phyloP scores from a whole-genome alignment of 2,329 filamentous ascomycete species.

The Emericellopsis cladophorae region DNA sequence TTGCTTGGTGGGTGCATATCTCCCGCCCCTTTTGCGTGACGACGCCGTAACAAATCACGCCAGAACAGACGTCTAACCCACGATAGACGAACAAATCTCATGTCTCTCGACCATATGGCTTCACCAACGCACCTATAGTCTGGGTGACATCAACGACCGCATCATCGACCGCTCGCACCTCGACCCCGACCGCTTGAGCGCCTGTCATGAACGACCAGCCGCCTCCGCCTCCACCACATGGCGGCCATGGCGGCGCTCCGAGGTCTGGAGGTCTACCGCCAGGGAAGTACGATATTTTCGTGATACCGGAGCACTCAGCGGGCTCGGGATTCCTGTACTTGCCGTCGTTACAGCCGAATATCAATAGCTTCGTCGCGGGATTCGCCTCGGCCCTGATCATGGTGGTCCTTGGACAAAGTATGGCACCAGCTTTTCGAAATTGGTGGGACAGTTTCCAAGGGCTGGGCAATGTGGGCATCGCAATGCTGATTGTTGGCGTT shows the following conservation, averaged over 20 bases:
- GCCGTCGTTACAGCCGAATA: slow-evolving; percentile 74
- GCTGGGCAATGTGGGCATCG: slow-evolving; percentile 60
- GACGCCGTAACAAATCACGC: too few species aligned
- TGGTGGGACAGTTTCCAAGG: slow-evolving; percentile 64
- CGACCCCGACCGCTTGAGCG: not conserved
- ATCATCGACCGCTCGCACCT: not conserved
- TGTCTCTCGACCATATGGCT: not conserved
- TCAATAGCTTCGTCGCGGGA: slow-evolving; percentile 85
- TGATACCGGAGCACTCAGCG: slow-evolving; percentile 83
- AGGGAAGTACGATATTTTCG: slow-evolving; percentile 94
- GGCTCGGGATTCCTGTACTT: slow-evolving; percentile 87
- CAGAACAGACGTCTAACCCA: too few species aligned
- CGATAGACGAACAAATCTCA: too few species aligned
- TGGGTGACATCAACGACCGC: not conserved
- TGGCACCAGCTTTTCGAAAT: slow-evolving; percentile 59
- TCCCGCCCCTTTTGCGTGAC: too few species aligned
- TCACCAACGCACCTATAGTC: not conserved
- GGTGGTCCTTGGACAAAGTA: slow-evolving; percentile 58
- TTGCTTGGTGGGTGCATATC: too few species aligned
- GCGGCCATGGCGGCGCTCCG: slow-evolving; percentile 68
- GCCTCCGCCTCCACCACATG: slow-evolving; percentile 79
- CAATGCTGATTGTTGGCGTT: slow-evolving; percentile 59
- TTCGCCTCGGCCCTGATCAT: slow-evolving; percentile 64
- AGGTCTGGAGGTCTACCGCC: slow-evolving; percentile 61
- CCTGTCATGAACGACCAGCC: slow-evolving; percentile 39